Evolutionary conservation across 2,329 filamentous ascomycete genomes (phyloP), one percentile per base, ranked within the genome.

Genomic region (Xylaria sp.): DNA sequence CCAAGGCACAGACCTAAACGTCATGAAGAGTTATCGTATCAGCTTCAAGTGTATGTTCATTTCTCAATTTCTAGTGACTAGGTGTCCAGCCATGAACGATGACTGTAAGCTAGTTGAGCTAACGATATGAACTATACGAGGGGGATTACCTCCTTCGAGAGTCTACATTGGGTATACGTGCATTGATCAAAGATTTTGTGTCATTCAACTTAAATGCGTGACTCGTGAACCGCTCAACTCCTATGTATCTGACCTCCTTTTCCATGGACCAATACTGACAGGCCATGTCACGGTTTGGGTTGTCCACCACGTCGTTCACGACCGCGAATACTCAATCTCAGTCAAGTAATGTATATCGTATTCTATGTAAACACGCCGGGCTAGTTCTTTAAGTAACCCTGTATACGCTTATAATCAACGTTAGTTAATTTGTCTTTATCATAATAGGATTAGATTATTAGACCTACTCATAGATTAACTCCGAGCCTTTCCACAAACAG

Each of bases 401-500:
- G 49, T 75, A 75, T 17, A 70, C 72, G 31, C 73, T 75, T 56
- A 65, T n/a, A 11, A 25, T 5, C 22, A 38, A 20, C 1, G 38
- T 74, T 58, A 74, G 71, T 38, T 20, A 27, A 2, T 17, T 31
- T 25, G 7, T 25, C 15, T 31, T 38, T 27, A 17, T 25, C 4
- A 31, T 3, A 3, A 11, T 7, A 6, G 17, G 33, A 33, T 11
- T 45, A n/a, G 33, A 17, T 33, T 22, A 20, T 42, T 27, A 63
- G 49, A 56, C 72, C 65, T 67, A 77, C 76, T 77, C 75, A 54
- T 72, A 76, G 20, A 77, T 68, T 11, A 77, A 67, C 33, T 77
- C 75, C 20, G 69, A 65, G 1, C 73, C 73, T 63, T 66, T 75
- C 74, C 74, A 75, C 1, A 74, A 57, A 66, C 76, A 76, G 39